A percentile compares a stretch with the other conserved stretches of the same genome.
phyloP scores from a whole-genome alignment of 306 rosid genomes.

The Calophaca sinica region DNA sequence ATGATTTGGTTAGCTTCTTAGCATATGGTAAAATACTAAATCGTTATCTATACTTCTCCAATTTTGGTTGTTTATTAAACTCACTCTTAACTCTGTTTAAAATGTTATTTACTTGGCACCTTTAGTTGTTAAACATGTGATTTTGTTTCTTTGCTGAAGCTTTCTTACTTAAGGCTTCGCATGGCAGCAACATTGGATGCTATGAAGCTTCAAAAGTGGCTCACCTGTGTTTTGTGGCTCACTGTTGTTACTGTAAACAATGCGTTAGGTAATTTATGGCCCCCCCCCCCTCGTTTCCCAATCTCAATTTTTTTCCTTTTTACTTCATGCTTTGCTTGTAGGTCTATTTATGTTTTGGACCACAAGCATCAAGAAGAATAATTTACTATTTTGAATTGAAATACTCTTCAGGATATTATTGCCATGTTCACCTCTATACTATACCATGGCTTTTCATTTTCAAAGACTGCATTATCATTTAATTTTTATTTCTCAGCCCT shows the following conservation, averaged over 20 bases:
- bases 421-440: too few relatives aligned
- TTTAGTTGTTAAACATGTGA: background rate
- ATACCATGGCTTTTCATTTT: too few relatives aligned
- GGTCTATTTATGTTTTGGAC: background rate
- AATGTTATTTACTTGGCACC: background rate
- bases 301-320: background rate
- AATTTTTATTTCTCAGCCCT: too few relatives aligned
- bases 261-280: conserved; percentile 16
- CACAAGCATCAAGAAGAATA: background rate
- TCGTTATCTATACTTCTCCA: too few relatives aligned
- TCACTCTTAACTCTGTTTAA: background rate
- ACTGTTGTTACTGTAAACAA: conserved; percentile 29
- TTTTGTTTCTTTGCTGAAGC: too few relatives aligned
- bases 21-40: too few relatives aligned
- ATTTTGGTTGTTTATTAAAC: too few relatives aligned
- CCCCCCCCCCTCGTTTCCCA: too few relatives aligned
- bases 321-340: background rate
- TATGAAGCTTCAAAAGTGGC: conserved; percentile 32
- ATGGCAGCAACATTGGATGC: background rate
- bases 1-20: background rate
- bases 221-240: conserved; percentile 13
- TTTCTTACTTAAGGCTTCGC: too few relatives aligned
- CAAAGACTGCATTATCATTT: too few relatives aligned
- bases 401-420: too few relatives aligned
- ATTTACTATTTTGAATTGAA: background rate